Percentiles rank a stretch among this genome's conserved stretches.
Conservation (phyloP, 2,329 filamentous ascomycete species). For the Ascochyta lentis region DNA sequence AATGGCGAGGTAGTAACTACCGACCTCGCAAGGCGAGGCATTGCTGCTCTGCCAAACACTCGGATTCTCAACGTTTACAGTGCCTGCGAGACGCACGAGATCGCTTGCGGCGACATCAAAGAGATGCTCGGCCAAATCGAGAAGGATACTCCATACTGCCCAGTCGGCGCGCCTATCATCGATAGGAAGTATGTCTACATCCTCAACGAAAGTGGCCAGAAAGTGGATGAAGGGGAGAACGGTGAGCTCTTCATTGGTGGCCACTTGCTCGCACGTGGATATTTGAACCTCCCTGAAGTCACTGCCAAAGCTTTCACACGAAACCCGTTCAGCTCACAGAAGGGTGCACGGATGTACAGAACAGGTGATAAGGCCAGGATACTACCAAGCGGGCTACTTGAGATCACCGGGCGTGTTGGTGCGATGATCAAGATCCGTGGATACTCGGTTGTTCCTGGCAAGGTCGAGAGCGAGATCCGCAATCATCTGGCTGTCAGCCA, state of each 20-base stretch:
- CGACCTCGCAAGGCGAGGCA: slow-evolving; percentile 72
- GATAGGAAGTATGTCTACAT: slow-evolving; percentile 74
- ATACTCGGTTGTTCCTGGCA: slow-evolving; percentile 78
- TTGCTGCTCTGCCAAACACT: slow-evolving; percentile 71
- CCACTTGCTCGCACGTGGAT: slow-evolving; percentile 71
- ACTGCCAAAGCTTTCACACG: slow-evolving; percentile 74
- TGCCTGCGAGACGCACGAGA: slow-evolving; percentile 81
- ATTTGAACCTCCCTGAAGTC: slow-evolving; percentile 79
- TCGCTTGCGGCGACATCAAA: slow-evolving; percentile 76
- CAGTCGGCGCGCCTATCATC: slow-evolving; percentile 72
- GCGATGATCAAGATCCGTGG: slow-evolving; percentile 83
- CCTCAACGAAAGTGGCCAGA: slow-evolving; percentile 71
- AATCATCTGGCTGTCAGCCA: slow-evolving; percentile 73
- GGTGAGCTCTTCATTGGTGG: slow-evolving; percentile 81
- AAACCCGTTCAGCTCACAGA: slow-evolving; percentile 67
- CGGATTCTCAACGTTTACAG: slow-evolving; percentile 82
- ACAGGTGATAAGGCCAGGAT: slow-evolving; percentile 75
- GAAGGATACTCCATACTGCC: slow-evolving; percentile 70
- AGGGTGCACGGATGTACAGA: slow-evolving; percentile 73
- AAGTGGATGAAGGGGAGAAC: slow-evolving; percentile 64
- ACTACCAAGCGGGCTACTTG: slow-evolving; percentile 70
- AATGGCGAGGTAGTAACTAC: slow-evolving; percentile 85
- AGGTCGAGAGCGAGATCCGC: slow-evolving; percentile 75
- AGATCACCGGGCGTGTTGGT: slow-evolving; percentile 78
- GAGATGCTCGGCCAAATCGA: slow-evolving; percentile 65